Evolutionary conservation across 176 grass and related monocot genomes (phyloP), one percentile per base, ranked within the genome.

Genomic region (Aegilops tauschii): DNA sequence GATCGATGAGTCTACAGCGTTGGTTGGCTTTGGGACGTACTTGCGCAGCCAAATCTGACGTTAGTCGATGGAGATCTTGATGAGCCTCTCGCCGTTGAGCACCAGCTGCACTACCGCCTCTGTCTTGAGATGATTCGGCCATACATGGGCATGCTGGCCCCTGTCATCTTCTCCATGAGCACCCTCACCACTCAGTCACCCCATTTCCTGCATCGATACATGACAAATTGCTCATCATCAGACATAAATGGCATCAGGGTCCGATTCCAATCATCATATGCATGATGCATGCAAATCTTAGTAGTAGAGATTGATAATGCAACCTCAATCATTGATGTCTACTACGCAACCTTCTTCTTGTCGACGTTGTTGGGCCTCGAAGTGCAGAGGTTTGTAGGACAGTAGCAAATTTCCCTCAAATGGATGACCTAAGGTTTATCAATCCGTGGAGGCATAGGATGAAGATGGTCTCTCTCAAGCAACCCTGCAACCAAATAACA

Each of bases 61-160:
- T 3, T 69, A 7, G 0, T 40, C 14, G 6, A 93, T 80, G 30
- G 74, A 54, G 42, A 93, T 79, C 61, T 69, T 36, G 16, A 85
- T 47, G 0, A 44, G n/a, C 0, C 65, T 21, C 12, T 75, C 23
- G 0, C 91, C 85, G 18, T 86, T 87, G 8, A 93, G 78, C 18
- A 83, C 65, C 35, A 90, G 37, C 16, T 61, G 69, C 7, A 93
- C 65, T 37, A 84, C 79, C 1, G 72, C 81, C 4, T 75, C 45
- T 0, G 50, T 90, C 32, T 7, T 78, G 85, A 93, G 74, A 93
- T 87, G 65, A 90, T 79, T 36, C 88, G 79, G 11, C 91, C 91
- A 25, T 93, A 88, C 78, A 75, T 77, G 0, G 85, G 70, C 34
- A n/a, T 25, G 12, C 0, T 39, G 0, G 25, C 69, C 6, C 35